Evolutionary conservation across 2,329 filamentous ascomycete species (phyloP), one percentile per base, ranked within the genome.

Genomic region (Aspergillus caelatus): DNA sequence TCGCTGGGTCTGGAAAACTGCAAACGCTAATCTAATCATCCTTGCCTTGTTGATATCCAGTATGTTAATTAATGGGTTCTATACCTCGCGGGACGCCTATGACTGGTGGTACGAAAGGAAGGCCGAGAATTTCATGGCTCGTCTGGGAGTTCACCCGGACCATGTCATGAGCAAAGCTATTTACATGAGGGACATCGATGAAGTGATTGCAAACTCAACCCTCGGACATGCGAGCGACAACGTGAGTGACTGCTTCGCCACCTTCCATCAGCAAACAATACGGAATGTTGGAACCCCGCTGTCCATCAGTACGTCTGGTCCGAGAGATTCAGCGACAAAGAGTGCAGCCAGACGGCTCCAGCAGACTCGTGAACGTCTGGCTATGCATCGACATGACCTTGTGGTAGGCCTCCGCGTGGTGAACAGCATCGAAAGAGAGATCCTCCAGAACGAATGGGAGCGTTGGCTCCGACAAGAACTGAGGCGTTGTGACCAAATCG

Each of bases 351-450:
- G 84, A 16, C 87, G 91, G 23, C 84, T 98, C 36, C 88, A 91
- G 57, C 87, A 89, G 45, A 92, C 93, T n/a, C 86, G 94, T 11
- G 91, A 96, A 77, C 87, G 90, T 28, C 86, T 99, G 0, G 94
- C 91, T 0, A 83, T 87, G 2, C 95, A 97, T 75, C 86, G 95
- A 3, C 93, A 99, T 76, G 93, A 98, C 74, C 83, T 99, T 23
- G 81, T 98, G 2, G 94, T 99, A 6, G 93, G 94, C 6, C 88
- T 98, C 82, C 88, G 94, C 5, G 87, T 97, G 2, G 89, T 98
- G 65, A 97, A 98, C 78, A 90, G 86, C 62, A 88, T 98, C 32
- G 95, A 98, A 82, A 85, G 86, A 63, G 93, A 97, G 77, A 89
- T 97, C 76, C 79, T 98, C 60, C 86, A 88, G 72, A 90, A 91